Evolutionary conservation across 2,329 filamentous ascomycete species (phyloP).

Genomic region (Neonectria punicea): DNA sequence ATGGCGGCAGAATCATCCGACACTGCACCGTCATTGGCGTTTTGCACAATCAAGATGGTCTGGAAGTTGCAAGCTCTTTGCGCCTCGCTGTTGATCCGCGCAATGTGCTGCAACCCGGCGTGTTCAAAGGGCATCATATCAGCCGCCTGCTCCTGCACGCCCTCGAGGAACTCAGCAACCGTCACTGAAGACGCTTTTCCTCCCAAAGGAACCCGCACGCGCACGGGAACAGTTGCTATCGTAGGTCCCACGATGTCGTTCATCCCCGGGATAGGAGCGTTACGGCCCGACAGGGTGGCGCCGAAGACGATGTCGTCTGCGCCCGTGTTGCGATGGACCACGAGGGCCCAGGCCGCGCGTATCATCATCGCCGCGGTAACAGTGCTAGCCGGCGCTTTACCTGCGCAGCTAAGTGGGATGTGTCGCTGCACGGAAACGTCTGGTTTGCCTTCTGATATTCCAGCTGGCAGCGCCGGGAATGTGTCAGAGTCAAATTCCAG

Average conservation of each 20-base stretch:
- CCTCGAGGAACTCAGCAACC: constrained; percentile 13
- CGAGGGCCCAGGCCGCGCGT: too few relatives aligned
- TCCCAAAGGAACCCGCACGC: not conserved
- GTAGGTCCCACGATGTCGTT: not conserved
- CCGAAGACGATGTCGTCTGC: too few relatives aligned
- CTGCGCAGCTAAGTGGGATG: not conserved
- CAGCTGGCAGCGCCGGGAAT: constrained; percentile 11
- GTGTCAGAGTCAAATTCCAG: constrained; percentile 15
- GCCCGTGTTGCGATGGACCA: too few relatives aligned
- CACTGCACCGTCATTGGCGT: not conserved
- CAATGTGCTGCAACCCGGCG: constrained; percentile 17
- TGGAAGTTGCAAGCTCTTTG: constrained; percentile 22
- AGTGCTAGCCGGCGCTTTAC: not conserved
- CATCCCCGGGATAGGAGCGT: too few relatives aligned
- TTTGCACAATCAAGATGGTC: constrained; percentile 14
- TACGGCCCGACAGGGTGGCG: too few relatives aligned
- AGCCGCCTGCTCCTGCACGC: constrained; percentile 20
- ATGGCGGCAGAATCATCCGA: constrained; percentile 3
- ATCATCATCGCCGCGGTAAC: constrained; percentile 7
- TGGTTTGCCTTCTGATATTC: constrained; percentile 10
- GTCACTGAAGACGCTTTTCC: not conserved
- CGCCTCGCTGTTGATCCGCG: constrained; percentile 12
- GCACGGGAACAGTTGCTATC: not conserved
- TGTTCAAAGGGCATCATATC: constrained; percentile 27
- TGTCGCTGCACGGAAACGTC: constrained; percentile 3